Base-by-base conservation (phyloP, 768 basidiomycete species). In the Tulasnella sp. region DNA sequence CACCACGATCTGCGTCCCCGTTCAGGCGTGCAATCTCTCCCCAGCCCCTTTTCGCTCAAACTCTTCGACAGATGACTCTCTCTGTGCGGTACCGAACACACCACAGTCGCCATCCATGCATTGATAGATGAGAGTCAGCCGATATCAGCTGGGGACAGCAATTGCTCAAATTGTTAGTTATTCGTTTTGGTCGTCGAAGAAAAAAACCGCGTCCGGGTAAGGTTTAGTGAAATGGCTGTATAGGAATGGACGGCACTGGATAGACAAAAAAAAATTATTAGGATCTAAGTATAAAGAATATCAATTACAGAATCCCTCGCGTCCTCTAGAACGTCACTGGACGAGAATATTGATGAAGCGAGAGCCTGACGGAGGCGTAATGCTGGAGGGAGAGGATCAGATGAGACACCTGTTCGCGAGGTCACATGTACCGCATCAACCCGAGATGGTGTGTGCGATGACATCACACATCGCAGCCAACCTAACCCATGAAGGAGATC, bases 231-330 rank as follows among this genome's bases (percentile, higher is more conserved):
- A 30, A 51, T 30, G 22, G 49, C 2, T 4, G 49, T 30, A n/a
- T n/a, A n/a, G n/a, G n/a, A n/a, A n/a, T n/a, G 17, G 38, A 34
- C n/a, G 17, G 17, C 53, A 19, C 24, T 19, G 15, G 11, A 34
- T 5, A 10, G 31, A 12, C 9, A 24, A 38, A 41, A 17, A 24
- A 12, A 29, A 53, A 15, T 53, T 30, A 38, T 24, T 53, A 11
- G 29, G 53, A 42, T 53, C 53, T 41, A 25, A n/a, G 34, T 41
- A 45, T 56, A 56, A 22, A 56, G 34, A 21, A 53, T 48, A 38
- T 59, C 57, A 49, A 59, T 43, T 19, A 59, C 46, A 9, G 38
- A 15, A 49, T 59, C 57, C 31, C 48, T 49, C 24, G 48, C 57
- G 27, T 59, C 49, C 31, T 59, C 57, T 17, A 59, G 29, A 8